Conservation (phyloP, 176 grass and related monocot species). For the Oryza australiensis region DNA sequence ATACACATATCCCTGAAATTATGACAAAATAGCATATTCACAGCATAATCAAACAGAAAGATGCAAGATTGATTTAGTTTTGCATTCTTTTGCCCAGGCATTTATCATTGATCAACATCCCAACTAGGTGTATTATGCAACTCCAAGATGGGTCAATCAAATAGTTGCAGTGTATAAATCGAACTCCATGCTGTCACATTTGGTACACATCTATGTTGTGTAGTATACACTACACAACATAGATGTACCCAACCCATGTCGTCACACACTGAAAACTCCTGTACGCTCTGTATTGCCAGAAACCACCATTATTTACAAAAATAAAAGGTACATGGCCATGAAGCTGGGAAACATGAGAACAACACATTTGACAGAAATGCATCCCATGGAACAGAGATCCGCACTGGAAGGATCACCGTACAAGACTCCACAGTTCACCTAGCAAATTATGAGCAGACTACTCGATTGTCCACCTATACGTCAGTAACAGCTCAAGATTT, state of each 20-base stretch:
- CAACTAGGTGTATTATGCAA: not conserved
- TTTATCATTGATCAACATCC: conserved; percentile 3
- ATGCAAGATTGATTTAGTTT: not conserved
- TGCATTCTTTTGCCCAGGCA: not conserved
- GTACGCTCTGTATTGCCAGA: not conserved
- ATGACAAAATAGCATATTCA: not conserved
- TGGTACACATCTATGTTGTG: conserved; percentile 6
- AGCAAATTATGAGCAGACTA: not conserved
- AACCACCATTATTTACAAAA: not conserved
- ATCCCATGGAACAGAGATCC: not conserved
- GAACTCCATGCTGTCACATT: not conserved
- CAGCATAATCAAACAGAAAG: not conserved
- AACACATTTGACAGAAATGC: not conserved
- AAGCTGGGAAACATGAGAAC: conserved; percentile 11
- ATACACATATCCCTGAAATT: not conserved
- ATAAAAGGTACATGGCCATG: not conserved
- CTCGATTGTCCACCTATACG: not conserved
- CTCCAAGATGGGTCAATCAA: not conserved
- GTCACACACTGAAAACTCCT: not conserved
- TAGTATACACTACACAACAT: not conserved
- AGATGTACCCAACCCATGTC: not conserved
- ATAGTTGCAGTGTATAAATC: not conserved
- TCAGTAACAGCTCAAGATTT: not conserved
- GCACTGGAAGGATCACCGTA: not conserved
- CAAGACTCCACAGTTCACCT: not conserved